Conservation (phyloP, 495 filamentous ascomycete genomes). For the Xylaria scruposa region DNA sequence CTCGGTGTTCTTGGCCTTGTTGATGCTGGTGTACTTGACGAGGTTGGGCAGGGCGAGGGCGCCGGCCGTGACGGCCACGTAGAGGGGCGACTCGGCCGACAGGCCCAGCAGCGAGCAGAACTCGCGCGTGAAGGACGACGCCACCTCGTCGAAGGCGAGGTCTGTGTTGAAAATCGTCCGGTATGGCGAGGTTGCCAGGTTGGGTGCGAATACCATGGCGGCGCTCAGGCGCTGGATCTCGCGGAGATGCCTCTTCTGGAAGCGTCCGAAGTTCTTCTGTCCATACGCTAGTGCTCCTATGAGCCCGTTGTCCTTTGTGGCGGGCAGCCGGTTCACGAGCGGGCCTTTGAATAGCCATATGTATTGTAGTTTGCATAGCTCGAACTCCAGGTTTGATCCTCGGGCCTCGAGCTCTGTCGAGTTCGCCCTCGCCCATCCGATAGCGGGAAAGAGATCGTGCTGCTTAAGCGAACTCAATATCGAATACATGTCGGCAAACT, state of each 20-base stretch:
- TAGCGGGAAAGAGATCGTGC: conserved; percentile 79
- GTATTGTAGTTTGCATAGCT: conserved; percentile 85
- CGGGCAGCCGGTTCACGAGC: conserved; percentile 51
- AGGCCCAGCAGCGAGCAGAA: conserved; percentile 93
- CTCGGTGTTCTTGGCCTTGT: conserved; percentile 85
- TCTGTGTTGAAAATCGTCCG: conserved; percentile 72
- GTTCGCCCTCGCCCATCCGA: conserved; percentile 81
- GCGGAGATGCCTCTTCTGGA: conserved; percentile 66
- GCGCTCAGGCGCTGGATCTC: conserved; percentile 80
- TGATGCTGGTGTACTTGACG: conserved; percentile 80
- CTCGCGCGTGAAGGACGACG: conserved; percentile 84
- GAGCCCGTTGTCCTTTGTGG: conserved; percentile 47
- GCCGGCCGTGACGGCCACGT: conserved; percentile 89
- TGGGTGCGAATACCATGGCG: conserved; percentile 78
- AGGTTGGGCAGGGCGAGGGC: conserved; percentile 87
- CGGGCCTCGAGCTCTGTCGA: conserved; percentile 73
- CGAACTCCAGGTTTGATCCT: conserved; percentile 93
- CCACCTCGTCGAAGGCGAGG: conserved; percentile 78
- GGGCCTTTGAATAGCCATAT: conserved; percentile 76
- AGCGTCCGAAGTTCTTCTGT: conserved; percentile 61
- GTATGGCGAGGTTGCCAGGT: conserved; percentile 76
- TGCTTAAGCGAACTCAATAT: conserved; percentile 79
- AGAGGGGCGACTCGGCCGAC: conserved; percentile 86
- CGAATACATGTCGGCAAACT: conserved; percentile 88
- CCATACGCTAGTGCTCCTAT: conserved; percentile 75